Evolutionary conservation across 768 basidiomycete genomes (phyloP), one percentile per base, ranked within the genome.

Genomic region (Suillus bovinus): DNA sequence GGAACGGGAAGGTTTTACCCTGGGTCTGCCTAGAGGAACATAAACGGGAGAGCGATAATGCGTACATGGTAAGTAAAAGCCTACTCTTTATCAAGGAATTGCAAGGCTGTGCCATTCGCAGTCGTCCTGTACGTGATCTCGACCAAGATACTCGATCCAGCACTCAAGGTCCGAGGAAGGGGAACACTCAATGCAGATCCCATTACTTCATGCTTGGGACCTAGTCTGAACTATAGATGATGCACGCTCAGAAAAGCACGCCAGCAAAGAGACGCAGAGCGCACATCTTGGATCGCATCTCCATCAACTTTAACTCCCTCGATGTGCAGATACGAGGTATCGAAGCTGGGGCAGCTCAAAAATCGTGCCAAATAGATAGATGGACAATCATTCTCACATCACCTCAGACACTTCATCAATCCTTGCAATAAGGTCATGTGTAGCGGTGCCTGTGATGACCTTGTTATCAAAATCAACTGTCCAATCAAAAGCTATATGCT

Each of bases 401-500:
- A 78, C 76, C 63, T 83, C 71, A 29, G 75, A 65, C 34, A 82
- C 79, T 5, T 69, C 73, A 42, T 77, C 74, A 50, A 71, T 67
- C 22, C 65, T 72, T 1, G 78, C 81, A 31, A 74, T 36, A 22
- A 89, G 64, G 9, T 68, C 71, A 63, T 87, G 81, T 1, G 73
- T 77, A 16, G 77, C 86, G 0, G 77, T 74, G 0, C 88, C 88
- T 29, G 71, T 60, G 64, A 90, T 76, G 61, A 76, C 67, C 61
- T 82, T 67, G 29, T 72, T 68, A 3, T 71, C 67, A 74, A 85
- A 89, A 73, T 89, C 81, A 70, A 90, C 71, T 0, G 71, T 74
- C 87, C 86, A 88, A 56, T 84, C 78, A 47, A 90, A 76, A 33
- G 79, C 68, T 29, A 87, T 71, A 64, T 87, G 79, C 27, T 74